Conservation (phyloP, 805 yeast genomes). For the Tetrapisispora arboricola region DNA sequence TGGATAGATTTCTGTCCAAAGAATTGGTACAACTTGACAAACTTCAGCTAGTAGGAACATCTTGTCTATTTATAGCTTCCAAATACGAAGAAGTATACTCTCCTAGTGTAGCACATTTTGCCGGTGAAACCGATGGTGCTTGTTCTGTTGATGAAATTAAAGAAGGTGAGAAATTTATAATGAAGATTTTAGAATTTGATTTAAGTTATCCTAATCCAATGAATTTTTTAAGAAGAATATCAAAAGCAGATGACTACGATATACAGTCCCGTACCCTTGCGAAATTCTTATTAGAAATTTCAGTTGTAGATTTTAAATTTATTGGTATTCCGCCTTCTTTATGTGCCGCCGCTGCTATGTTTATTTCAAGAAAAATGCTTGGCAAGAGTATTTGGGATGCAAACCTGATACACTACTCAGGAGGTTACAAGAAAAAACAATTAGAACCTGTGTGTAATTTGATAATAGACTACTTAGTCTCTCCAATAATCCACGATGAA, state of each 20-base stretch:
- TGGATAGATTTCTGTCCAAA: slow-evolving; percentile 76
- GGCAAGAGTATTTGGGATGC: slow-evolving; percentile 71
- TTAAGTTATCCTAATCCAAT: slow-evolving; percentile 85
- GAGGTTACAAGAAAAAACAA: slow-evolving; percentile 72
- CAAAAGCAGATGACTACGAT: slow-evolving; percentile 90
- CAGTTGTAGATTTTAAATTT: slow-evolving; percentile 71
- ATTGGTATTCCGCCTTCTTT: slow-evolving; percentile 71
- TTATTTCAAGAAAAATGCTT: slow-evolving; percentile 65
- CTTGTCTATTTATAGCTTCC: slow-evolving; percentile 83
- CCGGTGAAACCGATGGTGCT: slow-evolving; percentile 78
- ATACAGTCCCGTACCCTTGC: slow-evolving; percentile 84
- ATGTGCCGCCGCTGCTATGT: slow-evolving; percentile 87
- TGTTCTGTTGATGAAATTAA: slow-evolving; percentile 74
- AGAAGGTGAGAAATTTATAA: slow-evolving; percentile 73
- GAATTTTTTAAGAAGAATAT: slow-evolving; percentile 83
- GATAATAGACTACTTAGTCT: slow-evolving; percentile 64
- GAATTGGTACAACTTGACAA: slow-evolving; percentile 72
- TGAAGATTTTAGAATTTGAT: slow-evolving; percentile 65
- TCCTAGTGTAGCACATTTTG: slow-evolving; percentile 78
- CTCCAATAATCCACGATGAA: slow-evolving; percentile 83
- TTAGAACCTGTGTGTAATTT: slow-evolving; percentile 62
- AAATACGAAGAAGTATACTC: slow-evolving; percentile 89
- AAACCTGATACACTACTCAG: slow-evolving; percentile 81
- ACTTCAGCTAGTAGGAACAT: slow-evolving; percentile 77
- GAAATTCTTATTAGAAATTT: slow-evolving; percentile 72